A percentile compares a stretch with the other conserved stretches of the same genome.
Conservation (phyloP, 1,284 basidiomycete species). For the Sporisorium scitamineum region DNA sequence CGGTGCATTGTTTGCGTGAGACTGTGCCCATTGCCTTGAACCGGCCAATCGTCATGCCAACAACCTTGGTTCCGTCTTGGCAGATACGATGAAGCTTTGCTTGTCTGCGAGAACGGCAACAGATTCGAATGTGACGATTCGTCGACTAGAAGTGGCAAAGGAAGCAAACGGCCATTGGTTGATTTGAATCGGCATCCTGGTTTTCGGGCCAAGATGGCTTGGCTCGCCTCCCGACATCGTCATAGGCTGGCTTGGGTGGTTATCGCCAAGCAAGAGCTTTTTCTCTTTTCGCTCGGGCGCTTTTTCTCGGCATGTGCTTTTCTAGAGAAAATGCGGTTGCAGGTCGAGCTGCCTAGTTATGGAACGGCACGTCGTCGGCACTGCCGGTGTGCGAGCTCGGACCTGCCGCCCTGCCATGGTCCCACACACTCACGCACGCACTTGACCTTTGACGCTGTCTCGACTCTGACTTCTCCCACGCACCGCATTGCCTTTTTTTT, state of each 20-base stretch:
- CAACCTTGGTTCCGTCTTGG: not conserved
- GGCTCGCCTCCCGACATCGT: slow-evolving; percentile 1
- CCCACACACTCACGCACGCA: not conserved
- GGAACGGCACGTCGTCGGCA: slow-evolving; percentile 2
- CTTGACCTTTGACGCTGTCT: not conserved
- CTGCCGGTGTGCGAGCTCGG: not conserved
- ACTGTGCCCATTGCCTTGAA: too few species aligned
- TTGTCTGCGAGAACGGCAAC: too few species aligned
- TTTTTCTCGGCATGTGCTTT: slow-evolving; percentile 4
- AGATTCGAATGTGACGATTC: too few species aligned
- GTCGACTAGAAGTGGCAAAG: too few species aligned
- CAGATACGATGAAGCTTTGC: not conserved
- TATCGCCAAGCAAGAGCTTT: slow-evolving; percentile 1
- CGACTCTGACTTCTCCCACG: not conserved
- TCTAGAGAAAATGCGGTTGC: not conserved
- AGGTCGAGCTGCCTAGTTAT: not conserved
- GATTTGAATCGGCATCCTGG: not conserved
- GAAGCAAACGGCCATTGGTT: not conserved
- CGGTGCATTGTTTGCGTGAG: not conserved
- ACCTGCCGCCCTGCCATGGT: not conserved
- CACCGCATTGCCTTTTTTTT: not conserved
- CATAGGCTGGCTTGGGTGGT: not conserved
- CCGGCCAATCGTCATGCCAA: too few species aligned
- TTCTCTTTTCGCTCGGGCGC: not conserved
- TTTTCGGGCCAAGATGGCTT: slow-evolving; percentile 5